Evolutionary conservation across 768 basidiomycete species (phyloP).

Genomic region (Suillus placidus): DNA sequence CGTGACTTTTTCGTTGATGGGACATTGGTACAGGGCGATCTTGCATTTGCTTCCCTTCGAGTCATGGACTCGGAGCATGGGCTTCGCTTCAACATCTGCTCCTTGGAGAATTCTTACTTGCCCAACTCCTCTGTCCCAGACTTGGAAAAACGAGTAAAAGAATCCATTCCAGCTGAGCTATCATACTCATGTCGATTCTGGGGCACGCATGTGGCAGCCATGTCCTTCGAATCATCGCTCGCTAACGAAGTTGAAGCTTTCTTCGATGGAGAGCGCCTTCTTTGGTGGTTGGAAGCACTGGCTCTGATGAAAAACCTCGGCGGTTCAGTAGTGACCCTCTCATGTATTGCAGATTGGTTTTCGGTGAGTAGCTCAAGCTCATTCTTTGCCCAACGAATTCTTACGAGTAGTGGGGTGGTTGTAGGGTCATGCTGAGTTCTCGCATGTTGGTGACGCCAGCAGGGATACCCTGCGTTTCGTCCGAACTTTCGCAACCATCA

Average conservation of each 20-base stretch:
- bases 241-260: not conserved
- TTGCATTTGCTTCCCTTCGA: no score
- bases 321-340: not conserved
- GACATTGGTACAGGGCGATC: no score
- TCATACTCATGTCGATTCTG: not conserved
- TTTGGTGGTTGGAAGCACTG: not conserved
- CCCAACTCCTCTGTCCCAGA: not conserved
- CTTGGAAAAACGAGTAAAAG: not conserved
- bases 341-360: not conserved
- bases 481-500: not conserved
- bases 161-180: not conserved
- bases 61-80: not conserved
- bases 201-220: not conserved
- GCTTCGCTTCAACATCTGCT: not conserved
- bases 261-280: not conserved
- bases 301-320: not conserved
- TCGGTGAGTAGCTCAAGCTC: not conserved
- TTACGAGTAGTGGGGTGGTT: not conserved
- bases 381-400: not conserved
- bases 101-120: not conserved
- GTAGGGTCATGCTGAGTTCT: not conserved
- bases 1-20: constrained; percentile 10
- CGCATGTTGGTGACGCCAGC: not conserved
- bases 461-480: not conserved
- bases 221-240: not conserved